Evolutionary conservation across 345 rosid species (phyloP), one percentile per base, ranked within the genome.

Genomic region (Adansonia digitata): DNA sequence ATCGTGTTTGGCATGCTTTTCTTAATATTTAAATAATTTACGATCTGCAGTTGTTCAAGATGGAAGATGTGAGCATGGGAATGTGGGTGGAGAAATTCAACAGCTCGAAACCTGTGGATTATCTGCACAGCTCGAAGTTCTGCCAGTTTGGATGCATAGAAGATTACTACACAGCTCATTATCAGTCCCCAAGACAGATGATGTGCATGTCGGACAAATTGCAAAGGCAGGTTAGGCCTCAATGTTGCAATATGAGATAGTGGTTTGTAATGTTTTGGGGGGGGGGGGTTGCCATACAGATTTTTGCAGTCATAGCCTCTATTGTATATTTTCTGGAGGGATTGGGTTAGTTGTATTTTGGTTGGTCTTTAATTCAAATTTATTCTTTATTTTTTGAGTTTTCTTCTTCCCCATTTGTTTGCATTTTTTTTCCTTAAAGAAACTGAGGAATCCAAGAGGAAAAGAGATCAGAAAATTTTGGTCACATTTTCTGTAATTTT

Each of bases 161-260:
- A 73, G 91, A 84, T 46, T 94, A 92, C 80, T 87, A 82, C 74
- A 92, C 97, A 7, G 96, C 98, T 24, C 98, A 94, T 82, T 94
- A 92, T 73, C 98, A 94, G 84, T 90, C 97, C 10, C 98, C 98
- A 0, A 82, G 92, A 84, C 98, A 94, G 85, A 94, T 92, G 96
- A 83, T 85, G 27, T 94, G 97, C 84, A 59, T 94, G 80, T 94
- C 96, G 97, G 87, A 88, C 51, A 94, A 88, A 71, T 80, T 90
- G 75, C 88, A 81, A 70, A 82, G 37, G 78, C 78, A 39, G 24
- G 91, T 81, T 72, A 82, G 48, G 72, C 90, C 96, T 12, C 78
- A 86, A 11, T 94, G 98, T 84, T 94, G 98, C 84, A 81, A 90
- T 79, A 87, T 92, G 96, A 88, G 97, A 88, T 89, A 85, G 87